A percentile compares a stretch with the other conserved stretches of the same genome.
Evolutionary conservation across 257 asterid species (phyloP).

Genomic region (Solanum sejunctum): DNA sequence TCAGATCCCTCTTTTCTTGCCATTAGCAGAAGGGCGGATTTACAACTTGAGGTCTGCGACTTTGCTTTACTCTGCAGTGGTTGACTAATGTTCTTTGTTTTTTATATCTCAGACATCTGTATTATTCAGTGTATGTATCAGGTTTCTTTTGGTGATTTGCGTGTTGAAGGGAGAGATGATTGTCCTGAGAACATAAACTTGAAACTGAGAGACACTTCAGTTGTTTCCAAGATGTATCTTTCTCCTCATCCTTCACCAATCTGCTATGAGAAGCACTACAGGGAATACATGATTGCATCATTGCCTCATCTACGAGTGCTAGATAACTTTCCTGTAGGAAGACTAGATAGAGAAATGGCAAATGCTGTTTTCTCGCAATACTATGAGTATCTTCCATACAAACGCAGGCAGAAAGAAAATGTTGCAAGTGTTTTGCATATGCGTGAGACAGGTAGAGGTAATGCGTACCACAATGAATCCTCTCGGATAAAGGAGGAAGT

Average conservation of each 20-base stretch:
- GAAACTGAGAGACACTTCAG: conserved; percentile 10
- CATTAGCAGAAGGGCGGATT: not conserved
- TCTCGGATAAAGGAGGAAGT: conserved; percentile 12
- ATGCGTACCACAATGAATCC: not conserved
- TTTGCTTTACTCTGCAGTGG: not conserved
- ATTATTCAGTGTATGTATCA: not conserved
- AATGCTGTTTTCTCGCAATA: conserved; percentile 37
- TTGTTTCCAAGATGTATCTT: not conserved
- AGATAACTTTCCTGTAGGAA: conserved; percentile 15
- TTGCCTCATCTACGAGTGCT: conserved; percentile 6
- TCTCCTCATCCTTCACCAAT: conserved; percentile 16
- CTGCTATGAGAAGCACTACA: conserved; percentile 17
- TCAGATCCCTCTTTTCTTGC: not conserved
- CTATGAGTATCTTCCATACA: conserved; percentile 62
- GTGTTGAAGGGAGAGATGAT: conserved; percentile 22
- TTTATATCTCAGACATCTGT: not conserved
- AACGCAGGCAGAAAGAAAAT: conserved; percentile 44
- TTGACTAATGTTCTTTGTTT: not conserved
- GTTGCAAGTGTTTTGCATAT: conserved; percentile 26
- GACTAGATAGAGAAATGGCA: conserved; percentile 19
- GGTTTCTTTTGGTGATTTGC: conserved; percentile 12
- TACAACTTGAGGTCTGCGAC: conserved; percentile 14
- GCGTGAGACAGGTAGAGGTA: conserved; percentile 46
- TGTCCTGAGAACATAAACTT: conserved; percentile 19
- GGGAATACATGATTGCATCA: conserved; percentile 22